Evolutionary conservation across 768 basidiomycete species (phyloP).

Genomic region (Exsudoporus frostii): DNA sequence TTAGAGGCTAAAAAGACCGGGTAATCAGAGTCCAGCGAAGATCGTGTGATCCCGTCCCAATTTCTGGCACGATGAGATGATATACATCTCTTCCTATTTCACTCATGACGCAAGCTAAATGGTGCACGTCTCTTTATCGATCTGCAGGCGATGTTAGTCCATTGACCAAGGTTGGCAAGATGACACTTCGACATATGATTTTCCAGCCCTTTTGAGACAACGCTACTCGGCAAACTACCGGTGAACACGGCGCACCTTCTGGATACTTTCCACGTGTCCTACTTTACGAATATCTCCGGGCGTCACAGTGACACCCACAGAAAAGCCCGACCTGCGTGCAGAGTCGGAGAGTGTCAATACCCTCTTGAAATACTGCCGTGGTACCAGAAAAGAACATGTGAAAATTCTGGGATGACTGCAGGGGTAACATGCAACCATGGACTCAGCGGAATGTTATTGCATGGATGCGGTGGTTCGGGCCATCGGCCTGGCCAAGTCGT

Average conservation of each 20-base stretch:
- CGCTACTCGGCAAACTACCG: not conserved
- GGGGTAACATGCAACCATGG: not conserved
- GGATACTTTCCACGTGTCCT: not conserved
- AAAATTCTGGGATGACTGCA: not conserved
- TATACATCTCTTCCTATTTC: not conserved
- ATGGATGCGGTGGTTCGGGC: constrained; percentile 1
- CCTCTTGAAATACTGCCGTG: not conserved
- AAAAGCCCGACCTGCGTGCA: not conserved
- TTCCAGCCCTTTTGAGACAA: not conserved
- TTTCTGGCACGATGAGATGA: too few species aligned
- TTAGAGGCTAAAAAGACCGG: not conserved
- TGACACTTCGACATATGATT: not conserved
- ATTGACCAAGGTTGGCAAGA: not conserved
- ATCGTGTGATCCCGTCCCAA: not conserved
- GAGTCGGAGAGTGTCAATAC: not conserved
- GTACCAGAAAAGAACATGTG: constrained; percentile 2
- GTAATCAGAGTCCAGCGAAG: not conserved
- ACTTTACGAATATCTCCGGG: too few species aligned
- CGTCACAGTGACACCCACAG: not conserved
- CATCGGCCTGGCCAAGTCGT: not conserved
- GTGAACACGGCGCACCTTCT: not conserved
- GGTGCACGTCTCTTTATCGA: not conserved
- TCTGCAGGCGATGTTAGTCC: not conserved
- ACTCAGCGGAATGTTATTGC: not conserved
- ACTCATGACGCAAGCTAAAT: not conserved